Conservation (phyloP, 306 rosid species). For the Cicer chorassanicum region DNA sequence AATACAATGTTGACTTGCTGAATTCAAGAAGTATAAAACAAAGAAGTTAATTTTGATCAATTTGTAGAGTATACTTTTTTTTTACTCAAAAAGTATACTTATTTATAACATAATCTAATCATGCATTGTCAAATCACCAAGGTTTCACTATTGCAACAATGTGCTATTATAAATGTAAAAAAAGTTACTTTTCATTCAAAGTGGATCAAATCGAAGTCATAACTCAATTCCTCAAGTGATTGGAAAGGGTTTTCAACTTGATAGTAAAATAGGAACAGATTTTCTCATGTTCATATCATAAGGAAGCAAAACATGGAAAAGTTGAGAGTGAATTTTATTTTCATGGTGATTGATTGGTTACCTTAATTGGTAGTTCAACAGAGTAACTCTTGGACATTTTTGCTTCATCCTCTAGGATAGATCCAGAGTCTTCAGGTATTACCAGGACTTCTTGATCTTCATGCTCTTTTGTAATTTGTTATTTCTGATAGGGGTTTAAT, state of each 20-base stretch:
- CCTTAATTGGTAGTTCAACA: slow-evolving; percentile 69
- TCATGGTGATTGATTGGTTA: slow-evolving; percentile 43
- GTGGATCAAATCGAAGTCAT: too few relatives aligned
- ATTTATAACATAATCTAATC: too few relatives aligned
- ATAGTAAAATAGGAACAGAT: not conserved
- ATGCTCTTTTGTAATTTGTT: slow-evolving; percentile 56
- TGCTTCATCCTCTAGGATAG: slow-evolving; percentile 55
- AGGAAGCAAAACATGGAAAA: slow-evolving; percentile 22
- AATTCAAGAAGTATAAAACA: not conserved
- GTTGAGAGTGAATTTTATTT: not conserved
- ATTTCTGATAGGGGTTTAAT: slow-evolving; percentile 58
- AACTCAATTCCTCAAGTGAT: not conserved
- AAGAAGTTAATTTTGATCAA: too few relatives aligned
- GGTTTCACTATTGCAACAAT: too few relatives aligned
- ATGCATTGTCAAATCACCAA: not conserved
- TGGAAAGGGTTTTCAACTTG: not conserved
- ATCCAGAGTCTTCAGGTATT: slow-evolving; percentile 58
- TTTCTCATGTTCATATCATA: not conserved
- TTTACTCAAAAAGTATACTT: too few relatives aligned
- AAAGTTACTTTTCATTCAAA: too few relatives aligned
- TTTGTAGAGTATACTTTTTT: too few relatives aligned
- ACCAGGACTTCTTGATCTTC: slow-evolving; percentile 63
- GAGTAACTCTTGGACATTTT: slow-evolving; percentile 64
- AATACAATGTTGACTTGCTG: not conserved
- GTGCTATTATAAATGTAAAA: too few relatives aligned